Conservation (phyloP, 495 filamentous ascomycete genomes). For the Neurospora sublineolata region DNA sequence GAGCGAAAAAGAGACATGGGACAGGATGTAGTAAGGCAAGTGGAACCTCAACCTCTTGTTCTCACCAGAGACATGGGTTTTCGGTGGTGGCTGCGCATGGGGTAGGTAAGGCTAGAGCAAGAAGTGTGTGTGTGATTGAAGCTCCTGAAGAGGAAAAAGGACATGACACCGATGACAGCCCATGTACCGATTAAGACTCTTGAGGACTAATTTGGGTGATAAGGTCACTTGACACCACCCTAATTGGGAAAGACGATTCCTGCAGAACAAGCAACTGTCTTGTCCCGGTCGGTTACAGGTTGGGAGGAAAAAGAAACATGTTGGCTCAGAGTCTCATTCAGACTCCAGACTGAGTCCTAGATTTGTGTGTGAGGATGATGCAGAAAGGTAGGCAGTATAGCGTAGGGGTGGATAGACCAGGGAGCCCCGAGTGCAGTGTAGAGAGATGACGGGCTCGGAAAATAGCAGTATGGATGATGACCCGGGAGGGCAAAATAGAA, state of each 20-base stretch:
- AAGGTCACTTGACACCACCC: conserved; percentile 15
- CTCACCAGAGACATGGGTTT: neutral
- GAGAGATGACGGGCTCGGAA: conserved; percentile 7
- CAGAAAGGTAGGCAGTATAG: neutral
- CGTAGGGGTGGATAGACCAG: neutral
- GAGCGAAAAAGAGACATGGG: neutral
- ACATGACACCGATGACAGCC: neutral
- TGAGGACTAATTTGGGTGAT: conserved; percentile 1
- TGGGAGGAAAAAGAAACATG: neutral
- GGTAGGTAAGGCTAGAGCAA: neutral
- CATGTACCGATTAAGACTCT: neutral
- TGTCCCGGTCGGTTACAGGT: conserved; percentile 4
- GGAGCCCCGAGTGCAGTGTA: conserved; percentile 1
- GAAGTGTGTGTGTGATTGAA: neutral
- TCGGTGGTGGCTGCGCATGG: neutral
- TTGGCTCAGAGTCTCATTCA: neutral
- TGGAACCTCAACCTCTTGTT: neutral
- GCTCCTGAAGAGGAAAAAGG: neutral
- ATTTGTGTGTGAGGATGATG: neutral
- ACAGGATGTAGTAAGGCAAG: neutral
- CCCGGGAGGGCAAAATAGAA: conserved; percentile 17
- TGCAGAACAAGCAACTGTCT: conserved; percentile 3
- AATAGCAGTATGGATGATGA: conserved; percentile 11
- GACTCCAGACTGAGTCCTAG: neutral
- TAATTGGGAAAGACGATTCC: conserved; percentile 14